Percentiles rank a stretch among this genome's conserved stretches.
These are phyloP conservation scores for Wallacemonas sp. DNA, from an alignment of 208 protist species.

Conservation along the genomic window DNA sequence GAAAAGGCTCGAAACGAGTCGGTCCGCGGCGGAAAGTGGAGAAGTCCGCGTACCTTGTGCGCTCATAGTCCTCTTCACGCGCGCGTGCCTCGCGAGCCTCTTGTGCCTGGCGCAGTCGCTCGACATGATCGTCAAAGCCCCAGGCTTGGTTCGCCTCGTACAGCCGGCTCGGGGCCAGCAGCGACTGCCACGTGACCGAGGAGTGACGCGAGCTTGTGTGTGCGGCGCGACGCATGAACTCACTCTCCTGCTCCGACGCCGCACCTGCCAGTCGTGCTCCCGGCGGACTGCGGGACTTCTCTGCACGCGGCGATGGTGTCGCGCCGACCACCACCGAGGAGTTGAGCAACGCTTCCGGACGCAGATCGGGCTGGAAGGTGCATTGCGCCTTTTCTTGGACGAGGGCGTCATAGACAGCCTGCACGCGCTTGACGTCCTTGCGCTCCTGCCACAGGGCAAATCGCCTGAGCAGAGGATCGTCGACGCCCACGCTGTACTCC, in stretches of 20 bases:
- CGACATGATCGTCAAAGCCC: slow-evolving; percentile 43
- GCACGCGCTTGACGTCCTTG: slow-evolving; percentile 52
- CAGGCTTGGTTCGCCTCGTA: slow-evolving; percentile 17
- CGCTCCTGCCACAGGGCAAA: slow-evolving; percentile 60
- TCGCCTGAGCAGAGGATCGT: slow-evolving; percentile 34
- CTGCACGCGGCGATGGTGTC: too few relatives aligned
- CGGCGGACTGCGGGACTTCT: too few relatives aligned
- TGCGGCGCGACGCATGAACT: neutral
- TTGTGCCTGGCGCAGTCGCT: slow-evolving; percentile 35
- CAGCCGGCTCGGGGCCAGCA: slow-evolving; percentile 14
- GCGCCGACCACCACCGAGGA: neutral
- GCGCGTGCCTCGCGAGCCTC: slow-evolving; percentile 17
- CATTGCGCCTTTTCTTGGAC: slow-evolving; percentile 46
- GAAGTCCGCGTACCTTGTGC: slow-evolving; percentile 27
- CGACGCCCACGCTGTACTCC: too few relatives aligned
- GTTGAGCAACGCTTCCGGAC: slow-evolving; percentile 1
- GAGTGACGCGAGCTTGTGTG: neutral
- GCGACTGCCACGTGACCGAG: neutral
- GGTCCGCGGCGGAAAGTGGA: slow-evolving; percentile 28
- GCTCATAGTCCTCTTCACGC: slow-evolving; percentile 37
- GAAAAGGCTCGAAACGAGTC: slow-evolving; percentile 49
- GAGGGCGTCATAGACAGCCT: slow-evolving; percentile 57
- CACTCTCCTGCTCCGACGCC: neutral
- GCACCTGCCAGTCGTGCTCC: too few relatives aligned
- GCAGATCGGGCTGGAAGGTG: slow-evolving; percentile 38